Evolutionary conservation across 2,329 filamentous ascomycete genomes (phyloP).

Genomic region (Hypocrella siamensis): DNA sequence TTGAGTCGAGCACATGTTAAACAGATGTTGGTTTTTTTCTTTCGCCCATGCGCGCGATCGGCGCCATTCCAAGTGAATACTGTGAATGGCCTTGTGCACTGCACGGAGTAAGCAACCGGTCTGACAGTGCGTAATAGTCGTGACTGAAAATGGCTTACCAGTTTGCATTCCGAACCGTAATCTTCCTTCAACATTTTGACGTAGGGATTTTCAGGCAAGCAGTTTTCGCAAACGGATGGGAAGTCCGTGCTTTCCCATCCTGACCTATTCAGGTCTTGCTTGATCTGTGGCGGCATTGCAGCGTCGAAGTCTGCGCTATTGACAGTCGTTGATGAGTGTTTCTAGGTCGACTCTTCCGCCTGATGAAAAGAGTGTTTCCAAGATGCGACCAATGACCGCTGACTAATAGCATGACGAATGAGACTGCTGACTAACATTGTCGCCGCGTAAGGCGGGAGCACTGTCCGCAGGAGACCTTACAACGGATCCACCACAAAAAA

Average conservation of each 20-base stretch:
- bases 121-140: not conserved
- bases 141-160: slow-evolving; percentile 19
- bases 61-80: slow-evolving; percentile 84
- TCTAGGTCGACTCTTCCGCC: too few species aligned
- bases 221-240: slow-evolving; percentile 80
- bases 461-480: too few species aligned
- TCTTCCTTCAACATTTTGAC: slow-evolving; percentile 99
- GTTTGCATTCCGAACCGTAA: slow-evolving; percentile 72
- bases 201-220: slow-evolving; percentile 89
- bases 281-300: slow-evolving; percentile 76
- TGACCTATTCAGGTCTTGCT: slow-evolving; percentile 86
- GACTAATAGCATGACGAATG: too few species aligned
- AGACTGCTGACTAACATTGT: too few species aligned
- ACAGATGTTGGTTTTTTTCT: slow-evolving; percentile 90
- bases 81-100: slow-evolving; percentile 87
- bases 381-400: too few species aligned
- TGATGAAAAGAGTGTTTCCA: too few species aligned
- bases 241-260: slow-evolving; percentile 94
- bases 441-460: too few species aligned
- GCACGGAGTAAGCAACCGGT: slow-evolving; percentile 2
- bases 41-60: slow-evolving; percentile 72
- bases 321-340: too few species aligned
- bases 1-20: slow-evolving; percentile 92
- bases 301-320: slow-evolving; percentile 1
- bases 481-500: too few species aligned